Base-by-base conservation (phyloP, 2,329 filamentous ascomycete species). In the Pseudogymnoascus sp. region DNA sequence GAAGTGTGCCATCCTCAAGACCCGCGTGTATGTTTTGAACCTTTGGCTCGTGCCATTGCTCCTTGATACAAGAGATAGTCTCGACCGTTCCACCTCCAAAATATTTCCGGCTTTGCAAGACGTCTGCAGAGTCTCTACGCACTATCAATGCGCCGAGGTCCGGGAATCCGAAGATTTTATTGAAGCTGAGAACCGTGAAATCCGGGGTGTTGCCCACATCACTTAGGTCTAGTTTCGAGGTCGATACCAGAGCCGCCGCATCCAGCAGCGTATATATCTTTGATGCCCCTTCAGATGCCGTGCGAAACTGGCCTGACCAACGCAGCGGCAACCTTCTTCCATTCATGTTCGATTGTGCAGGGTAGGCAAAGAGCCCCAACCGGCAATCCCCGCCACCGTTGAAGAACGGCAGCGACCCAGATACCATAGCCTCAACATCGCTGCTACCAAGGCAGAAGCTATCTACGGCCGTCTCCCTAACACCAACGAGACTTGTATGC, bases 121-220 rank as follows among this genome's bases (percentile, higher is more conserved):
- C 70, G 38, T 79, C 72, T 6, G 82, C 84, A 11, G 89, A 83
- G 32, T 83, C 79, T 67, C 90, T 91, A 41, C 88, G 85, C 11
- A 97, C 85, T 30, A 97, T 85, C 62, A 99, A 75, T 1, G 87
- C 91, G 1, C 93, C 93, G 1, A 97, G 78, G 70, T 97, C 90
- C 0, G 93, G 93, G 65, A 97, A 97, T 1, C 94, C 93, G 72
- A 97, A 97, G n/a, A 97, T 92, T 73, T 97, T 99, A 76, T 97
- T 95, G 65, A 97, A 85, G 72, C 92, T 97, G 41, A 97, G 70
- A 0, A 90, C 88, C 0, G 84, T 87, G 66, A 97, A 97, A 71
- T 97, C 93, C 1, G 93, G 89, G 0, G 88, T 85, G 0, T 74
- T 70, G 0, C 77, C 75, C 0, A 79, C 67, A 66, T 89, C 75